Conservation (phyloP, 805 yeast genomes). For the Debaryomyces hansenii region DNA sequence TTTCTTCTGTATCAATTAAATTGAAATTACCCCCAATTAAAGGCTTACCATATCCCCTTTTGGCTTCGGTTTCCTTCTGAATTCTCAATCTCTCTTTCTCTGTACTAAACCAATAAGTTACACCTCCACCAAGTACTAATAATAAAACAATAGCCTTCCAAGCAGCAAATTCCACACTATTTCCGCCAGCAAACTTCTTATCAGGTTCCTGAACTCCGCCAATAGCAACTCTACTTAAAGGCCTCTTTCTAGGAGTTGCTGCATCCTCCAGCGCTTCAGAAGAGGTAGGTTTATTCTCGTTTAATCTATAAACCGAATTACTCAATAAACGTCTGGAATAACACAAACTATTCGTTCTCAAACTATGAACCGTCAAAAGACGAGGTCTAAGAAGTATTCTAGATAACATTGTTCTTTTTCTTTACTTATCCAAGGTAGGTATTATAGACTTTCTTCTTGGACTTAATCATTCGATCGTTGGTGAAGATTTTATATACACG, state of each 20-base stretch:
- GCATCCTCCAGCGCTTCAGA: neutral
- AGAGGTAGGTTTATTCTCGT: neutral
- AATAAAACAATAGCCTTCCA: constrained; percentile 82
- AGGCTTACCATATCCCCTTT: constrained; percentile 89
- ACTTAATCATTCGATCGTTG: too few species aligned
- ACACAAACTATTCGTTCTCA: neutral
- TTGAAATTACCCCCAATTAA: constrained; percentile 88
- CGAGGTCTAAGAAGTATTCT: neutral
- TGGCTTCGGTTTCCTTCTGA: constrained; percentile 78
- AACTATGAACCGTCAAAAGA: neutral
- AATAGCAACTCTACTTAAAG: constrained; percentile 77
- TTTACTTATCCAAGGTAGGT: too few species aligned
- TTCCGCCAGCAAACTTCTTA: constrained; percentile 36
- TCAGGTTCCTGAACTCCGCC: constrained; percentile 50
- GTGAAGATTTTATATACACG: too few species aligned
- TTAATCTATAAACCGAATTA: neutral
- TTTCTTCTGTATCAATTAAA: constrained; percentile 68
- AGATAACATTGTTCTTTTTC: neutral
- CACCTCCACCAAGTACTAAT: constrained; percentile 65
- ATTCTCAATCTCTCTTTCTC: constrained; percentile 77
- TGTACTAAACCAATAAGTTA: constrained; percentile 67
- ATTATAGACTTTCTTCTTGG: too few species aligned
- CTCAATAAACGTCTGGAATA: constrained; percentile 1
- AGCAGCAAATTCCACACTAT: constrained; percentile 68
- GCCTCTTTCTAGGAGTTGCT: constrained; percentile 42